Percentiles rank a stretch among this genome's conserved stretches.
These are phyloP conservation scores for Tephrocybe sp. DNA, from an alignment of 768 basidiomycete species.

Conservation along the genomic window DNA sequence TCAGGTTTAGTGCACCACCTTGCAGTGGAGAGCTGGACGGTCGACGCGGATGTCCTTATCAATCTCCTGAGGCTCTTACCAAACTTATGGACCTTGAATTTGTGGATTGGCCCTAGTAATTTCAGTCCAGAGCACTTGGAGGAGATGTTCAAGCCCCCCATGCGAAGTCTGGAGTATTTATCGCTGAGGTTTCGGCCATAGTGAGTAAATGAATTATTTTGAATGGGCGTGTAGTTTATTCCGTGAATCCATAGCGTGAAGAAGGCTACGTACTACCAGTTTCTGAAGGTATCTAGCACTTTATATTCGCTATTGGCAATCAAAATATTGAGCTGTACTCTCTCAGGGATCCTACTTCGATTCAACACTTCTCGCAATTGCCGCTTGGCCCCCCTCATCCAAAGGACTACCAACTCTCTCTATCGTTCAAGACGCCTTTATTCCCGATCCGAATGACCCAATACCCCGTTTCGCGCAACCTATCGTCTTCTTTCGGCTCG, in stretches of 20 bases:
- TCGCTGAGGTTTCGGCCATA: constrained; percentile 82
- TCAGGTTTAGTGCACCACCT: constrained; percentile 47
- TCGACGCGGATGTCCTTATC: constrained; percentile 73
- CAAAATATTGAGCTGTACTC: not conserved
- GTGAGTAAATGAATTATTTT: constrained; percentile 38
- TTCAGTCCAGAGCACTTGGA: constrained; percentile 84
- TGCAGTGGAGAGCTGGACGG: constrained; percentile 61
- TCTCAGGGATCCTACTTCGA: constrained; percentile 82
- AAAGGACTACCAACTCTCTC: constrained; percentile 45
- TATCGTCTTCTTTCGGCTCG: constrained; percentile 79
- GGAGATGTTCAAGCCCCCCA: constrained; percentile 54
- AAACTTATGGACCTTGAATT: constrained; percentile 43
- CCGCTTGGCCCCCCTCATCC: constrained; percentile 54
- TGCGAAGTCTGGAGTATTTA: constrained; percentile 47
- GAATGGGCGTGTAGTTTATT: too few species aligned
- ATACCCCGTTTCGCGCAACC: constrained; percentile 73
- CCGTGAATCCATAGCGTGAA: constrained; percentile 46
- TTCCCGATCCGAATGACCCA: constrained; percentile 30
- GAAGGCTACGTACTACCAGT: constrained; percentile 78
- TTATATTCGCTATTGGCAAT: not conserved
- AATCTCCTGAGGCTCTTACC: constrained; percentile 66
- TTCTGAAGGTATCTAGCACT: constrained; percentile 57
- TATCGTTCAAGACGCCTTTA: constrained; percentile 66
- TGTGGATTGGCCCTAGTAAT: constrained; percentile 74
- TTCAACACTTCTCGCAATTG: constrained; percentile 59